These are phyloP conservation scores for Candida sp. DNA, from an alignment of 1,139 yeast species.

Conservation along the genomic window DNA sequence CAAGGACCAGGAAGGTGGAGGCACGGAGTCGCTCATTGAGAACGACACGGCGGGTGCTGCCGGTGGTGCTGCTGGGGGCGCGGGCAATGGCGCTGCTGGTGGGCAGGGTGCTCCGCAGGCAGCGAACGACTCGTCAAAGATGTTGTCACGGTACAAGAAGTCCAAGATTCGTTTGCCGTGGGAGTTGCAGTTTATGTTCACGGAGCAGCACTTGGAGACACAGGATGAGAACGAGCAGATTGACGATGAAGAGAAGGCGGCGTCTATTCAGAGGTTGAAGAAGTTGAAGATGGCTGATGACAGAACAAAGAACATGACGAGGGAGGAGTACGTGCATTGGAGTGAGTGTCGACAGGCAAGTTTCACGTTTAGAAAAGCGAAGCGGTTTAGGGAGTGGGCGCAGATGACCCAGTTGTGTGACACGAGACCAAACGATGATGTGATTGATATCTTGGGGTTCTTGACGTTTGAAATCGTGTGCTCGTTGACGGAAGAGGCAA, in stretches of 20 bases:
- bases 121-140: constrained; percentile 55
- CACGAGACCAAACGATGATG: constrained; percentile 94
- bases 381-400: constrained; percentile 97
- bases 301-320: constrained; percentile 91
- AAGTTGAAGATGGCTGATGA: constrained; percentile 94
- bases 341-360: constrained; percentile 98
- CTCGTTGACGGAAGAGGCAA: constrained; percentile 89
- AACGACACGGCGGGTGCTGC: constrained; percentile 30
- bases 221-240: constrained; percentile 80
- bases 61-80: not conserved
- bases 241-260: constrained; percentile 90
- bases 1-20: constrained; percentile 91
- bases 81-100: constrained; percentile 21
- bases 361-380: constrained; percentile 91
- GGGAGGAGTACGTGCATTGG: constrained; percentile 98
- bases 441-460: constrained; percentile 93
- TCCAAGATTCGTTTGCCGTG: constrained; percentile 89
- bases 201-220: constrained; percentile 87
- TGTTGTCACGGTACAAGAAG: constrained; percentile 69
- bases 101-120: constrained; percentile 29
- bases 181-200: constrained; percentile 94
- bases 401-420: constrained; percentile 86
- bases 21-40: constrained; percentile 58
- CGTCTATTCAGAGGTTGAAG: constrained; percentile 85
- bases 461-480: constrained; percentile 97